Evolutionary conservation across 495 filamentous ascomycete species (phyloP), one percentile per base, ranked within the genome.

Genomic region (Aspergillus steynii): DNA sequence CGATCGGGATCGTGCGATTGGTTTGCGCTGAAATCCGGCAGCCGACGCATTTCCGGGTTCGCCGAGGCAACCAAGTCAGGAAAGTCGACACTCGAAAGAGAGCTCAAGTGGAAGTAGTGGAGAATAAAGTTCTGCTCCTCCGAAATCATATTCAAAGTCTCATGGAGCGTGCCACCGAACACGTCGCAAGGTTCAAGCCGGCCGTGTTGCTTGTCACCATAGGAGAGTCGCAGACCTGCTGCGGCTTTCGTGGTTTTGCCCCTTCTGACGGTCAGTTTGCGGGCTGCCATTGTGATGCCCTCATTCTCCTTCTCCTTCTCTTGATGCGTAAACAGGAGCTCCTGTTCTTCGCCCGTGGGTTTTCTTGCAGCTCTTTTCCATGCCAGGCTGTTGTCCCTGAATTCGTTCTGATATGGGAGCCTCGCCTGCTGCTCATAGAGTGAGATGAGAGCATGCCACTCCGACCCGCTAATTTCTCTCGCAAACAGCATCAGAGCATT

Each of bases 121-220:
- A 96, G 86, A 29, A 96, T 78, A 66, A 97, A 98, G 68, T 97
- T 97, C 72, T 98, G 94, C 76, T 98, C 94, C 61, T 90, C 90
- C 53, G 89, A 88, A 46, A 97, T 86, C 60, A 95, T 83, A 26
- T 86, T 88, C 50, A 91, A 74, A 58, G 90, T 85, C 72, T 96
- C 91, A 53, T 90, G 86, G 49, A 97, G 77, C 15, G 88, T 84
- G 37, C 89, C 89, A 2, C 86, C 80, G 74, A 96, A 96, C n/a
- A 87, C 88, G 76, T 97, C 94, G 61, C 85, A 92, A 0, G 90
- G 84, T 46, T 90, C 82, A 27, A 90, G 79, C 61, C 85, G 85
- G 46, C 89, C 87, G 61, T 85, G 83, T 56, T 87, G 81, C 74
- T 88, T 92, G 42, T 93, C 90, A 27, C 71, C 70, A 52, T 72